Conservation (phyloP, 2,329 filamentous ascomycete genomes). For the Pseudogymnoascus sp. region DNA sequence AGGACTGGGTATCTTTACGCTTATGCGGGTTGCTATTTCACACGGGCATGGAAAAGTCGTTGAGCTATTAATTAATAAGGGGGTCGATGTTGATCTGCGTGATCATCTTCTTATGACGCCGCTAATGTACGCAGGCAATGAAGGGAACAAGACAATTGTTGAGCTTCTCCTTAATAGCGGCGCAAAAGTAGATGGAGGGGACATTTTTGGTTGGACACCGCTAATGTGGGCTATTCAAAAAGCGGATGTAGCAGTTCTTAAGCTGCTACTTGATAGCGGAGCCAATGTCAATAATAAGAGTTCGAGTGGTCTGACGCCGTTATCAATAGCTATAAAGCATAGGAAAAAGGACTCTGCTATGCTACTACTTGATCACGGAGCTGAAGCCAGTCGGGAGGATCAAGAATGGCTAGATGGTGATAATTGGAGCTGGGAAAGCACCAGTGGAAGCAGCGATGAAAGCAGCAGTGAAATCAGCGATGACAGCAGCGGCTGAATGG, state of each 20-base stretch:
- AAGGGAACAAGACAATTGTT: neutral
- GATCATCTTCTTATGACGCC: neutral
- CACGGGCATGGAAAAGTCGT: neutral
- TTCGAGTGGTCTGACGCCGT: neutral
- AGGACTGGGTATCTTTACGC: rapidly evolving
- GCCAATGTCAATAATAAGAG: neutral
- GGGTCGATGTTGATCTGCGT: neutral
- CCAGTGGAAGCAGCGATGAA: too few relatives aligned
- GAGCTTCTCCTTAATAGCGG: neutral
- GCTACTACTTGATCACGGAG: neutral
- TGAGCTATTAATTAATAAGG: neutral
- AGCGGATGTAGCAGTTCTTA: neutral
- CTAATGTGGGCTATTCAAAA: neutral
- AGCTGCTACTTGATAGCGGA: neutral
- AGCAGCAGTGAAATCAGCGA: too few relatives aligned
- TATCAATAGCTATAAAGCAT: neutral
- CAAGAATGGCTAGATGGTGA: neutral
- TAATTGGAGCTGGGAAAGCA: too few relatives aligned
- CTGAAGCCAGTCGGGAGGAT: neutral
- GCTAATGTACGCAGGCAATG: neutral
- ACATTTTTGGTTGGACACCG: neutral
- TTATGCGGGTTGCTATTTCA: neutral
- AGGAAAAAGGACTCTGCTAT: neutral
- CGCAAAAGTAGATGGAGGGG: neutral
- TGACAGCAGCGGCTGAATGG: neutral